phyloP scores from a whole-genome alignment of 2,329 filamentous ascomycete species.

The Hypoxylon sp. region DNA sequence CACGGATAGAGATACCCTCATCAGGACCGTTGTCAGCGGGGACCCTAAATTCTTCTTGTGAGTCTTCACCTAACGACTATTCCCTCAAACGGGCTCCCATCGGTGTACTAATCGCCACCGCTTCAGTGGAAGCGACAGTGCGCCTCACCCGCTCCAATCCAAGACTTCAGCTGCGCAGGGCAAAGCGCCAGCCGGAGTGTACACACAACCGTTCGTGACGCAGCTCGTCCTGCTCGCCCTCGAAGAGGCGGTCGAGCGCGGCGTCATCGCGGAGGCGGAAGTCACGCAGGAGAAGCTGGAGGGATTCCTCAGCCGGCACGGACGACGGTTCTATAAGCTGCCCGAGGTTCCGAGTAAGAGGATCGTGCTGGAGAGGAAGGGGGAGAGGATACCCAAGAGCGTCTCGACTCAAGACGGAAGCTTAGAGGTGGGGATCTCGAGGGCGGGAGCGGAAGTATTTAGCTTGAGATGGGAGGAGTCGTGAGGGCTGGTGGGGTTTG shows the following conservation, averaged over 20 bases:
- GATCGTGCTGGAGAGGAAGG: slow-evolving; percentile 68
- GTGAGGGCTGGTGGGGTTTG: background rate
- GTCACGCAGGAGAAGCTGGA: slow-evolving; percentile 67
- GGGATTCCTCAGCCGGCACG: slow-evolving; percentile 66
- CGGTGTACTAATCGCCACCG: slow-evolving; percentile 19
- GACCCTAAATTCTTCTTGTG: slow-evolving; percentile 67
- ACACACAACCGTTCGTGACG: slow-evolving; percentile 71
- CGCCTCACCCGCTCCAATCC: slow-evolving; percentile 71
- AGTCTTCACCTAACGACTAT: slow-evolving; percentile 20
- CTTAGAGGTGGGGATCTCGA: slow-evolving; percentile 60
- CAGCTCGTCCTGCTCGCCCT: slow-evolving; percentile 73
- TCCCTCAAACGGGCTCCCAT: background rate
- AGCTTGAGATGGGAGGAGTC: slow-evolving; percentile 55
- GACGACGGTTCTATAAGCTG: slow-evolving; percentile 66
- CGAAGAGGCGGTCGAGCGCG: slow-evolving; percentile 69
- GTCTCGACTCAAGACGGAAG: slow-evolving; percentile 55
- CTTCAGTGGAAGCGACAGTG: slow-evolving; percentile 68
- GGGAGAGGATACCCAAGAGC: slow-evolving; percentile 58
- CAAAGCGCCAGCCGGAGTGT: slow-evolving; percentile 76
- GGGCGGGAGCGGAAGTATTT: slow-evolving; percentile 57
- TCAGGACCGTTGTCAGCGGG: slow-evolving; percentile 61
- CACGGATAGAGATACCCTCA: slow-evolving; percentile 68
- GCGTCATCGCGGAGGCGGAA: slow-evolving; percentile 63
- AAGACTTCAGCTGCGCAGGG: slow-evolving; percentile 62
- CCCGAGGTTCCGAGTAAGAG: slow-evolving; percentile 64